Evolutionary conservation across 2,329 filamentous ascomycete genomes (phyloP).

Genomic region (Pseudogymnoascus sp.): DNA sequence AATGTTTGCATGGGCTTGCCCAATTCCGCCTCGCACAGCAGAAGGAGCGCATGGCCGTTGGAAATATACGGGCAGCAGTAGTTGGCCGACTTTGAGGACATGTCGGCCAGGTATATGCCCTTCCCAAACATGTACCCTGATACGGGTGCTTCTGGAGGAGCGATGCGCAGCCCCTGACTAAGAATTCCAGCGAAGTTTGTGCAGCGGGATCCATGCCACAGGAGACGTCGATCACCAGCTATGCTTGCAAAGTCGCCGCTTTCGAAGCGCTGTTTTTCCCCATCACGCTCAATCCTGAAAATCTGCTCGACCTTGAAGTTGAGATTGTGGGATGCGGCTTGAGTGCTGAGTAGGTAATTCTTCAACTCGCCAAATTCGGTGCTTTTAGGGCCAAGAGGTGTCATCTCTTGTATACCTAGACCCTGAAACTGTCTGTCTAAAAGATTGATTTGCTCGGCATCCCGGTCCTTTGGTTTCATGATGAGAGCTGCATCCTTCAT

Average conservation of each 20-base stretch:
- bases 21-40: conserved; percentile 80
- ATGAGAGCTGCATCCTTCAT: conserved; percentile 78
- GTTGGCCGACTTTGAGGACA: conserved; percentile 72
- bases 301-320: conserved; percentile 62
- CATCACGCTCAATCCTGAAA: conserved; percentile 72
- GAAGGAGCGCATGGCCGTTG: conserved; percentile 63
- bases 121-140: conserved; percentile 86
- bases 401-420: conserved; percentile 71
- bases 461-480: conserved; percentile 56
- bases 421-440: conserved; percentile 67
- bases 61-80: conserved; percentile 62
- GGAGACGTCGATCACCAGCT: conserved; percentile 59
- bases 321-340: conserved; percentile 58
- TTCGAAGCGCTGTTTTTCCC: conserved; percentile 52
- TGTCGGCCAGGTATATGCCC: conserved; percentile 81
- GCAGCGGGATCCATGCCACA: conserved; percentile 80
- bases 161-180: conserved; percentile 81
- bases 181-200: conserved; percentile 87
- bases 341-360: conserved; percentile 60
- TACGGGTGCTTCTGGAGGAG: conserved; percentile 73
- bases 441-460: conserved; percentile 48
- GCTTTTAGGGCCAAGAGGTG: conserved; percentile 32
- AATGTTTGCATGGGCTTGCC: conserved; percentile 67
- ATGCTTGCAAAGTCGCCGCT: not conserved
- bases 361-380: conserved; percentile 60